A percentile compares a stretch with the other conserved stretches of the same genome.
Conservation (phyloP, 306 rosid genomes). For the Cicer judaicum region DNA sequence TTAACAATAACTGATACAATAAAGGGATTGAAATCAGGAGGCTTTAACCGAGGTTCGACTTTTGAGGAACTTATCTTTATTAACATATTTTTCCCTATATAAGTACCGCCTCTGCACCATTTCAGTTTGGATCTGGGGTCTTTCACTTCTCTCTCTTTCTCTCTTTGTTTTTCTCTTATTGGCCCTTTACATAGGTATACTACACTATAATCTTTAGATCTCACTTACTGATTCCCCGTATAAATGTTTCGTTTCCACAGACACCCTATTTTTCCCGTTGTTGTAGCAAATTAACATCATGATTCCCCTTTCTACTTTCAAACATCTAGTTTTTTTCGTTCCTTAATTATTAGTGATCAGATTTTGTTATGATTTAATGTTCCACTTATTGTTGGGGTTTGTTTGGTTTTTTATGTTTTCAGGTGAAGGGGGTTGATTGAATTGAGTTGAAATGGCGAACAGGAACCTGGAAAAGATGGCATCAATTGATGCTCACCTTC, state of each 20-base stretch:
- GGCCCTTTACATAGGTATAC: slow-evolving; percentile 55
- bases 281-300: neutral
- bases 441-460: slow-evolving; percentile 57
- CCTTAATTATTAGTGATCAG: no score
- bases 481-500: slow-evolving; percentile 93
- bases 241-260: neutral
- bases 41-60: no score
- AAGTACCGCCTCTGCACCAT: slow-evolving; percentile 1
- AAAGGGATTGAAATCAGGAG: no score
- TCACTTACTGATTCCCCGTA: neutral
- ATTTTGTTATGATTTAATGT: neutral
- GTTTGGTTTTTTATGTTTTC: neutral
- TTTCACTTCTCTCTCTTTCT: slow-evolving; percentile 11
- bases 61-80: no score
- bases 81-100: slow-evolving; percentile 42
- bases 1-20: no score
- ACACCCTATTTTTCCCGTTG: no score
- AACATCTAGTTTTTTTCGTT: neutral
- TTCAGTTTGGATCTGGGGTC: slow-evolving; percentile 48
- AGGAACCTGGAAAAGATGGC: slow-evolving; percentile 86
- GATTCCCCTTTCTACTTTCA: neutral
- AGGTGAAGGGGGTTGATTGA: slow-evolving; percentile 38
- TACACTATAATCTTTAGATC: neutral
- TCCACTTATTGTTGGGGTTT: neutral
- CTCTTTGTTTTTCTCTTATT: slow-evolving; percentile 6